phyloP scores from a whole-genome alignment of 768 basidiomycete species.

The Imleria badia region DNA sequence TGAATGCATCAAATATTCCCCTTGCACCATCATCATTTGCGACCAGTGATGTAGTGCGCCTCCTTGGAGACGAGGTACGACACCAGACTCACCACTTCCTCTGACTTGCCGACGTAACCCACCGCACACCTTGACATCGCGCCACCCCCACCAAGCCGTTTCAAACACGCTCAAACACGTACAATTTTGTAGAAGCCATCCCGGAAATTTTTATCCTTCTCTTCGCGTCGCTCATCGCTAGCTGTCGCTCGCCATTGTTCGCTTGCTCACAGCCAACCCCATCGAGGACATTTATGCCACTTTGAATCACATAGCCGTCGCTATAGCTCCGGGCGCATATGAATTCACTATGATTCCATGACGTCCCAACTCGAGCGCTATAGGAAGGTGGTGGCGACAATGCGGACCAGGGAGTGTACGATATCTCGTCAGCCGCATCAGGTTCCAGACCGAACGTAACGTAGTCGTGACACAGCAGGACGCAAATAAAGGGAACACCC shows the following conservation, averaged over 20 bases:
- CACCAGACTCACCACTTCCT: constrained; percentile 28
- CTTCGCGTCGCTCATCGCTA: background rate
- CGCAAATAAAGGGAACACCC: background rate
- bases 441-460: background rate
- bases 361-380: constrained; percentile 28
- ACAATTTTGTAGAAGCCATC: constrained; percentile 1
- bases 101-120: constrained; percentile 12
- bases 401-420: constrained; percentile 2
- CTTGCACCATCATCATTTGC: background rate
- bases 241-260: background rate
- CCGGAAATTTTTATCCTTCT: background rate
- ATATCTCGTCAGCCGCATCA: constrained; percentile 6
- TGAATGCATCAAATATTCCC: background rate
- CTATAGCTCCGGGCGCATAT: constrained; percentile 29
- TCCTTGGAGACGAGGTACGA: constrained; percentile 34
- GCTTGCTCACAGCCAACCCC: background rate
- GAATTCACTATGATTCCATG: constrained; percentile 30
- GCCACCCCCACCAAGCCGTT: background rate
- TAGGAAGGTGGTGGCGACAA: background rate
- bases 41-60: constrained; percentile 29
- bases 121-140: background rate
- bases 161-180: background rate
- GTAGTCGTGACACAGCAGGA: background rate
- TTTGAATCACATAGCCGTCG: constrained; percentile 26
- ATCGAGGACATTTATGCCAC: background rate